Percentiles rank a stretch among this genome's conserved stretches.
Conservation (phyloP, 2,329 filamentous ascomycete species). For the Fusarium phyllophilum region DNA sequence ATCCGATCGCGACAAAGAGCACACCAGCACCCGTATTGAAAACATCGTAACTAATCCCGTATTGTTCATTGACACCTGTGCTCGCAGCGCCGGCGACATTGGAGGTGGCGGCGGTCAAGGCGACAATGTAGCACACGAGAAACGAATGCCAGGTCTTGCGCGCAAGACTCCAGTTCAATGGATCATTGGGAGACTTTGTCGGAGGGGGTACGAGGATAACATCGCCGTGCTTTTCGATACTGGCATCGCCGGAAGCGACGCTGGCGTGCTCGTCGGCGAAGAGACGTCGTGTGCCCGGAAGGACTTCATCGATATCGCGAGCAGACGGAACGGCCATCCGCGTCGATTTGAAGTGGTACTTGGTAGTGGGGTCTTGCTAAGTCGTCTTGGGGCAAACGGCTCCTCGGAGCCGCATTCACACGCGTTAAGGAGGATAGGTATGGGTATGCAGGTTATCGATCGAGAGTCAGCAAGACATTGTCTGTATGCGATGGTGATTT, state of each 20-base stretch:
- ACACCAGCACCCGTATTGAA: constrained; percentile 68
- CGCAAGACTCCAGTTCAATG: constrained; percentile 59
- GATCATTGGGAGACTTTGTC: constrained; percentile 62
- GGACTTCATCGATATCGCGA: constrained; percentile 39
- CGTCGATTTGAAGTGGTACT: not conserved
- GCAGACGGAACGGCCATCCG: constrained; percentile 37
- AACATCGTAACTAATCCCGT: constrained; percentile 61
- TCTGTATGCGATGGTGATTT: constrained; percentile 1
- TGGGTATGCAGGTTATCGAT: constrained; percentile 24
- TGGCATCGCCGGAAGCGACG: constrained; percentile 34
- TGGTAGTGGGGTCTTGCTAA: constrained; percentile 3
- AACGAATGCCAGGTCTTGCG: constrained; percentile 62
- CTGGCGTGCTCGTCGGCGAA: constrained; percentile 44
- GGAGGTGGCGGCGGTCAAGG: constrained; percentile 64
- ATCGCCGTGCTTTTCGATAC: constrained; percentile 50
- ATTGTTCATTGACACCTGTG: constrained; percentile 59
- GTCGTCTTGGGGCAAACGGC: constrained; percentile 28
- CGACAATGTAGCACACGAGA: constrained; percentile 64
- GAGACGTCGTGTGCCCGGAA: constrained; percentile 46
- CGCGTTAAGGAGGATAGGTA: constrained; percentile 35
- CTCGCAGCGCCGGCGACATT: constrained; percentile 65
- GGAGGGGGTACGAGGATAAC: constrained; percentile 64
- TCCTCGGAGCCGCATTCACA: constrained; percentile 37
- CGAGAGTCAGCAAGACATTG: constrained; percentile 37
- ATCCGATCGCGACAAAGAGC: constrained; percentile 65